Evolutionary conservation across 345 rosid genomes (phyloP).

Genomic region (Microcos paniculata): DNA sequence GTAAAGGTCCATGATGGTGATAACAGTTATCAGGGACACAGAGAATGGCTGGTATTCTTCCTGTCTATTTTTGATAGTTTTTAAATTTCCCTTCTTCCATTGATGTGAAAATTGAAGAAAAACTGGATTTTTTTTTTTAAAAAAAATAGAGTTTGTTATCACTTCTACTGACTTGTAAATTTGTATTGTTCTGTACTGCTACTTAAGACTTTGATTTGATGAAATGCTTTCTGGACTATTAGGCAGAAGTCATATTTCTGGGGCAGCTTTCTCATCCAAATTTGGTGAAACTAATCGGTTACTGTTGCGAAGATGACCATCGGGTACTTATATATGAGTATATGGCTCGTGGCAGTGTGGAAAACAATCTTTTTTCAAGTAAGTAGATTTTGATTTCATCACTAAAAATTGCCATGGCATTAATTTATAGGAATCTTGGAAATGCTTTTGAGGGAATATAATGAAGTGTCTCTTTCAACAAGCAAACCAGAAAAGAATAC

Average conservation of each 20-base stretch:
- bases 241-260: slow-evolving; percentile 97
- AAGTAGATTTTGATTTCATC: slow-evolving; percentile 27
- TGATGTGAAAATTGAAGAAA: neutral
- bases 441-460: neutral
- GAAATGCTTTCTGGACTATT: slow-evolving; percentile 20
- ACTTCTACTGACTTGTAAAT: neutral
- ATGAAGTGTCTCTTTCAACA: neutral
- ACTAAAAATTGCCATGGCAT: neutral
- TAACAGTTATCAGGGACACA: slow-evolving; percentile 89
- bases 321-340: slow-evolving; percentile 86
- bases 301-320: slow-evolving; percentile 88
- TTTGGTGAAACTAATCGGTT: slow-evolving; percentile 88
- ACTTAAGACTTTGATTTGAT: slow-evolving; percentile 6
- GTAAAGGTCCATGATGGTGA: slow-evolving; percentile 96
- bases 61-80: slow-evolving; percentile 15
- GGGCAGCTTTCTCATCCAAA: slow-evolving; percentile 98
- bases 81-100: neutral
- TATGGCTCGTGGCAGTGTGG: slow-evolving; percentile 95
- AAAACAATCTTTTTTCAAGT: slow-evolving; percentile 86
- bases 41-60: slow-evolving; percentile 92
- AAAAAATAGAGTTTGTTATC: neutral
- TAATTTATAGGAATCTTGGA: neutral
- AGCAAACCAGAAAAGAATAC: neutral
- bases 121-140: too few species aligned
- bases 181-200: neutral